Evolutionary conservation across 2,329 filamentous ascomycete genomes (phyloP).

Genomic region (Leptographium wingfieldii): DNA sequence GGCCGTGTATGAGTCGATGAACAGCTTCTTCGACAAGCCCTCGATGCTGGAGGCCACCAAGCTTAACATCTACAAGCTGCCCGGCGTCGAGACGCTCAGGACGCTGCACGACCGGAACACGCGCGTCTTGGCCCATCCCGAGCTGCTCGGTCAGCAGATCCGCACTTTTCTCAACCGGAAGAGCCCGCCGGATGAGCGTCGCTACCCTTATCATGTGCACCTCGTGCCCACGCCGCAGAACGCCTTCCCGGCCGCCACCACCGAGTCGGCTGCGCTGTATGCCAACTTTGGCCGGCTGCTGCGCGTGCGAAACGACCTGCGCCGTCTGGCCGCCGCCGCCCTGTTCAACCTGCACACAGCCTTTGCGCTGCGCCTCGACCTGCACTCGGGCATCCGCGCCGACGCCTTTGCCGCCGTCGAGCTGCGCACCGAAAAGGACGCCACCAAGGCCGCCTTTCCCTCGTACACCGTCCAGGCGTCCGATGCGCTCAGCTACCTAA

Average conservation of each 20-base stretch:
- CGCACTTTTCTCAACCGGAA: conserved; percentile 15
- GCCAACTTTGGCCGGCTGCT: conserved; percentile 26
- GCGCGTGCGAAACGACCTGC: conserved; percentile 21
- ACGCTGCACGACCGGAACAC: conserved; percentile 9
- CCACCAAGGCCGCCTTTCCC: conserved; percentile 12
- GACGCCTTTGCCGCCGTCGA: conserved; percentile 20
- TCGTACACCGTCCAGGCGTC: conserved; percentile 21
- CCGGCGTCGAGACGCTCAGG: conserved; percentile 6
- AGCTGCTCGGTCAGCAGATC: conserved; percentile 14
- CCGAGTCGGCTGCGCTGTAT: conserved; percentile 18
- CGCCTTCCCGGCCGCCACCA: conserved; percentile 20
- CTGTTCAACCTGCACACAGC: conserved; percentile 21
- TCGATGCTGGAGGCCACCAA: conserved; percentile 14
- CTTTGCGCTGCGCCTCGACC: conserved; percentile 16
- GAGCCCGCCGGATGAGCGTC: conserved; percentile 16
- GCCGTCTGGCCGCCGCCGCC: conserved; percentile 21
- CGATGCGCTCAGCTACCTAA: conserved; percentile 19
- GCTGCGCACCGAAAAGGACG: conserved; percentile 23
- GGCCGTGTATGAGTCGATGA: conserved; percentile 20
- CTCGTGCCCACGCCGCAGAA: conserved; percentile 15
- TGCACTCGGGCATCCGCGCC: conserved; percentile 12
- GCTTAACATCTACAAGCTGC: conserved; percentile 15
- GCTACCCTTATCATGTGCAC: conserved; percentile 21
- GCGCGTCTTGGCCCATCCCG: conserved; percentile 16
- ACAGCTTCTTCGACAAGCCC: conserved; percentile 22